phyloP scores from a whole-genome alignment of 1,284 basidiomycete species.

The Microbotryum silenes-acaulis region DNA sequence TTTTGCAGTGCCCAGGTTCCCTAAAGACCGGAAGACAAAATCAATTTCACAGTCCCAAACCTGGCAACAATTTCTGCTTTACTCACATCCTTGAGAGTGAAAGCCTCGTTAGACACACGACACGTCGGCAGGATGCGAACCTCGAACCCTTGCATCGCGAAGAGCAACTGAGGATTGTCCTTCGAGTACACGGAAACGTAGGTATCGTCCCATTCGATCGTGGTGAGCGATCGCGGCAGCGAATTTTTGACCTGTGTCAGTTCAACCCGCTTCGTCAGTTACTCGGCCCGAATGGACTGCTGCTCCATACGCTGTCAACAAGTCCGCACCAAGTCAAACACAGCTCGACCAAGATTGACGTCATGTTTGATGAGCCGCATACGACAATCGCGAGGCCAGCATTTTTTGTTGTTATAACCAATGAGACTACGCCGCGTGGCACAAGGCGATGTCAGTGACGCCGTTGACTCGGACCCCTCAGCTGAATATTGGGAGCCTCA shows the following conservation, averaged over 20 bases:
- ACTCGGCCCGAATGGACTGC: background rate
- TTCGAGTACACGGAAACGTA: conserved; percentile 88
- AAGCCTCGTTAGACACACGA: conserved; percentile 88
- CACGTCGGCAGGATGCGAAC: conserved; percentile 93
- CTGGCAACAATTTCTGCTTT: background rate
- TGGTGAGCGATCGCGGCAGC: conserved; percentile 87
- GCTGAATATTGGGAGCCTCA: background rate
- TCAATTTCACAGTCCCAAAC: no score
- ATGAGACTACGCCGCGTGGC: conserved; percentile 57
- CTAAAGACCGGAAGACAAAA: no score
- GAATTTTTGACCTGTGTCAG: conserved; percentile 71
- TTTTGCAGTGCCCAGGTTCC: conserved; percentile 44
- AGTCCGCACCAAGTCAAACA: conserved; percentile 50
- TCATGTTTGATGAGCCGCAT: conserved; percentile 99
- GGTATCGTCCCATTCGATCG: conserved; percentile 98
- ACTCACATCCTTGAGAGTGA: conserved; percentile 71
- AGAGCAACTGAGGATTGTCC: conserved; percentile 94
- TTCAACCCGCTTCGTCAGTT: background rate
- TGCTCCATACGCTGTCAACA: background rate
- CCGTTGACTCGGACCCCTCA: conserved; percentile 11
- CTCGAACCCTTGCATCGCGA: conserved; percentile 98
- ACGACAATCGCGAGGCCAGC: conserved; percentile 97
- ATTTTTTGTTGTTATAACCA: conserved; percentile 98
- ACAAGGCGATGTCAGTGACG: background rate
- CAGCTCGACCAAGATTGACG: conserved; percentile 94